A percentile compares a stretch with the other conserved stretches of the same genome.
phyloP scores from a whole-genome alignment of 345 rosid species.

The Sonneratia caseolaris region DNA sequence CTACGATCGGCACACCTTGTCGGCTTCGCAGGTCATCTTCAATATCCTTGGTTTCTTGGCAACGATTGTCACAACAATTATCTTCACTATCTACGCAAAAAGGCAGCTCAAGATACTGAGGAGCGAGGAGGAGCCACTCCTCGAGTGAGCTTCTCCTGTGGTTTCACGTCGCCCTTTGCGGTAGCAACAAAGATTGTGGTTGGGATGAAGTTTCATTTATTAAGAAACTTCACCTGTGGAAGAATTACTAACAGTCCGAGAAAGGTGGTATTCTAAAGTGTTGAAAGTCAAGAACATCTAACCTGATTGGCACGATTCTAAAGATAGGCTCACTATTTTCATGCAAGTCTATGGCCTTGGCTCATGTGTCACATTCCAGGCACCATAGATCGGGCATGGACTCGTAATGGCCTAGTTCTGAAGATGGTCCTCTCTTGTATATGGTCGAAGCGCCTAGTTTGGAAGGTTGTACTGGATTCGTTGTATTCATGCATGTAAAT shows the following conservation, averaged over 20 bases:
- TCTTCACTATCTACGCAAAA: constrained; percentile 72
- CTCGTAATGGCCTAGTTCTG: background rate
- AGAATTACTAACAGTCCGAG: background rate
- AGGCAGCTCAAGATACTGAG: constrained; percentile 59
- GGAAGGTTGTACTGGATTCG: background rate
- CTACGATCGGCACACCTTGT: constrained; percentile 37
- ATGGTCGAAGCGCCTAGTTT: background rate
- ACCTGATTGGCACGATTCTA: background rate
- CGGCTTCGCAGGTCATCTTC: constrained; percentile 67
- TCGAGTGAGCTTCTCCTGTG: constrained; percentile 19
- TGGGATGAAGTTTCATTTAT: constrained; percentile 12
- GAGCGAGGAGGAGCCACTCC: constrained; percentile 39
- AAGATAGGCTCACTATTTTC: background rate
- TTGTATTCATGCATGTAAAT: background rate
- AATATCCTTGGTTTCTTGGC: constrained; percentile 63
- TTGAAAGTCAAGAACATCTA: background rate
- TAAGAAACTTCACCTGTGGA: constrained; percentile 4
- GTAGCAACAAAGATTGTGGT: background rate
- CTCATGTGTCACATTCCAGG: background rate
- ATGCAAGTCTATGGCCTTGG: background rate
- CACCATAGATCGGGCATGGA: background rate
- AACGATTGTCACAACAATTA: constrained; percentile 57
- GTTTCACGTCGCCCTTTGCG: background rate
- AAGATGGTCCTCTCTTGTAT: background rate
- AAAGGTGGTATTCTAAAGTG: background rate